Evolutionary conservation across 441 rosid genomes (phyloP).

Genomic region (Eutrema salsugineum): DNA sequence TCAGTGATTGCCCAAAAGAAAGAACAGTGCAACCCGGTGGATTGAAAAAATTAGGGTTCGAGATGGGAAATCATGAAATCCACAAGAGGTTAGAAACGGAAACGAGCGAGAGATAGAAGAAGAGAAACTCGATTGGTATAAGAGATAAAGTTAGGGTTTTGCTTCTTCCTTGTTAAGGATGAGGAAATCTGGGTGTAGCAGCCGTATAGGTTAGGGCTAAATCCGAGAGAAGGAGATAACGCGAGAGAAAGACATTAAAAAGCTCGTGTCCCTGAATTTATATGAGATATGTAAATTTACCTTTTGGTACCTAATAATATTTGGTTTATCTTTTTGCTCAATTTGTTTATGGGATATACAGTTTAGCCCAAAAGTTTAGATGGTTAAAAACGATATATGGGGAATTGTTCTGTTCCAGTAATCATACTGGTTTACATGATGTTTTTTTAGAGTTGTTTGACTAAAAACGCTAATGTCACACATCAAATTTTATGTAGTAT

Average conservation of each 20-base stretch:
- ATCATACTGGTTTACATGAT: no score
- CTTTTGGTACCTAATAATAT: neutral
- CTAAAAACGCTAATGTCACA: no score
- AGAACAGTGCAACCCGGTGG: neutral
- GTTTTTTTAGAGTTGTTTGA: no score
- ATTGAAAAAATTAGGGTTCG: neutral
- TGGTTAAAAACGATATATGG: no score
- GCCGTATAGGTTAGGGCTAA: slow-evolving; percentile 29
- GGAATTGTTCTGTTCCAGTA: no score
- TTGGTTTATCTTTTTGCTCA: neutral
- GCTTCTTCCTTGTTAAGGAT: neutral
- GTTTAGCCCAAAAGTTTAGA: neutral
- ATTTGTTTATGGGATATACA: neutral
- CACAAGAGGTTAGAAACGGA: neutral
- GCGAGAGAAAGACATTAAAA: slow-evolving; percentile 10
- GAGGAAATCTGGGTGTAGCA: slow-evolving; percentile 30
- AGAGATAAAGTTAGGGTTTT: neutral
- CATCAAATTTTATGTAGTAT: no score
- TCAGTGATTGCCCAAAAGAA: slow-evolving; percentile 9
- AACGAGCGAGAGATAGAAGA: neutral
- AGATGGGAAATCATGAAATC: slow-evolving; percentile 10
- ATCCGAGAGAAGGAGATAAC: slow-evolving; percentile 9
- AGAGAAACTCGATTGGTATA: neutral
- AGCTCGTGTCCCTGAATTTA: slow-evolving; percentile 14
- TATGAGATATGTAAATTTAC: neutral